phyloP scores from a whole-genome alignment of 2,329 filamentous ascomycete genomes.

The Arthrobotrys iridis region DNA sequence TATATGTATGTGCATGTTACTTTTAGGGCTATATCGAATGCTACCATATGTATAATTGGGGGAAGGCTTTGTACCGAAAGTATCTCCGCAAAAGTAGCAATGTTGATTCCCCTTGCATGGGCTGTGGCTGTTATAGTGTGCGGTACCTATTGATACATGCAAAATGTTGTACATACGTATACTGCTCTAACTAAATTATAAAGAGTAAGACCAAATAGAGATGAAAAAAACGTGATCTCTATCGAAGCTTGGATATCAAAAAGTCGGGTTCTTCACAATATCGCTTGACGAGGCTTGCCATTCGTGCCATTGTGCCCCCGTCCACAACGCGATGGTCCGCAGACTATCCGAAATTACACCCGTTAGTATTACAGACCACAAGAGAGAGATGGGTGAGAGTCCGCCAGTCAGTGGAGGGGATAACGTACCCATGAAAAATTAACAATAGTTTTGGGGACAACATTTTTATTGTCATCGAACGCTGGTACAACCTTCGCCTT shows the following conservation, averaged over 20 bases:
- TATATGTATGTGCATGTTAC: background rate
- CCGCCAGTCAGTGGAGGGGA: background rate
- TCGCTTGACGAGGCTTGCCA: conserved; percentile 80
- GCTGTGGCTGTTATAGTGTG: conserved; percentile 2
- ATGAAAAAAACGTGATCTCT: conserved; percentile 57
- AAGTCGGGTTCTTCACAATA: conserved; percentile 85
- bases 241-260: conserved; percentile 86
- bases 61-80: background rate
- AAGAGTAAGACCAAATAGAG: background rate
- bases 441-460: conserved; percentile 80
- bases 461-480: conserved; percentile 69
- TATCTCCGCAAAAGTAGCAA: background rate
- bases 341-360: conserved; percentile 45
- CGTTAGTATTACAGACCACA: conserved; percentile 14
- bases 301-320: conserved; percentile 91
- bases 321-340: conserved; percentile 83
- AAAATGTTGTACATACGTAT: conserved; percentile 39
- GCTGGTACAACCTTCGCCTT: conserved; percentile 81
- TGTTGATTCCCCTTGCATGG: conserved; percentile 31
- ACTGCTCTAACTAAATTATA: conserved; percentile 31
- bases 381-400: background rate
- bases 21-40: conserved; percentile 5
- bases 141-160: conserved; percentile 27
- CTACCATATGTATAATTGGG: background rate
- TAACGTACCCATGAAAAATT: conserved; percentile 81